Evolutionary conservation across 805 yeast species (phyloP), one percentile per base, ranked within the genome.

Genomic region (Starmerella etchellsii): DNA sequence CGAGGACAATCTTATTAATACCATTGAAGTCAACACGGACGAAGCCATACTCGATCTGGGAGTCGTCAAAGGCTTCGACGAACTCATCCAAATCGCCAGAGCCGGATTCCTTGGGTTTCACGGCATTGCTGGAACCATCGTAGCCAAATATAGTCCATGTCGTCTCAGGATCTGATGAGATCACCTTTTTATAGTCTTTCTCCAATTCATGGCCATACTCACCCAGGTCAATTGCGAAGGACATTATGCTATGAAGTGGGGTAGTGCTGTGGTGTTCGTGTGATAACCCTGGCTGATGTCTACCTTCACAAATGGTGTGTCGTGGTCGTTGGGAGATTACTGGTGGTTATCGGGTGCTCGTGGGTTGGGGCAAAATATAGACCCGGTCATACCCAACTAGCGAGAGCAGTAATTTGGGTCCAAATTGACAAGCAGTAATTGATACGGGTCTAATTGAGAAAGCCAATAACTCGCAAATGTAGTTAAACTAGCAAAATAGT

Each of bases 1-100:
- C 68, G 36, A 91, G 66, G 25, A 88, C 71, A 49, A 82, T 68
- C 66, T 91, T 91, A 55, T 74, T 72, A 27, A 91, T 87, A n/a
- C 91, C 93, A 41, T 88, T 88, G 42, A 88, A 94, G 42, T 76
- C 74, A 35, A 88, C 83, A 40, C 94, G 74, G 31, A 83, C 81
- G 43, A 91, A 69, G 31, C 97, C 98, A 54, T 78, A 91, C 65
- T 87, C 94, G 45, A 87, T 83, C 43, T 76, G 74, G 3, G 93
- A 81, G 50, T 88, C 96, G 51, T 77, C 79, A 58, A 91, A 88
- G 47, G 81, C 73, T 28, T 73, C 76, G 30, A 82, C 75, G 56
- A 91, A 84, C 42, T 83, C 95, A 31, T 68, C 67, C 53, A 91
- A 75, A 41, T 71, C 76, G 15, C 80, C 83, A 36, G 68, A 61